Conservation (phyloP, 352 stramenopile genomes). For the Saprolegnia diclina region DNA sequence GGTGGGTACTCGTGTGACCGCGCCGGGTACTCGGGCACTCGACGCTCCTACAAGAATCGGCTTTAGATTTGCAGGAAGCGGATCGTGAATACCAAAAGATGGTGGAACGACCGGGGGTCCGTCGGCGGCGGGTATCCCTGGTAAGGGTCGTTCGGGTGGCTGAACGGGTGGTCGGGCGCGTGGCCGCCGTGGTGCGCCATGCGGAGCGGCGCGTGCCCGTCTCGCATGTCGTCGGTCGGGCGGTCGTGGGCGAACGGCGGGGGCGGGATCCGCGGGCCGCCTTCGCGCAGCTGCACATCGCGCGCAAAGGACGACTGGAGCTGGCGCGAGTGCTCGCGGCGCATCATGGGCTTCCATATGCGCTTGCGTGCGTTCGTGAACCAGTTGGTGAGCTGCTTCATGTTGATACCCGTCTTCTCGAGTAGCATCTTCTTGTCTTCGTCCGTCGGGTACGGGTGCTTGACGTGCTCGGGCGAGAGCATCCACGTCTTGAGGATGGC, state of each 20-base stretch:
- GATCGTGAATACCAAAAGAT: too few species aligned
- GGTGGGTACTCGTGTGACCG: constrained; percentile 5
- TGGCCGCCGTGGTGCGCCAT: neutral
- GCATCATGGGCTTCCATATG: constrained; percentile 89
- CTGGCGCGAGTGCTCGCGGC: constrained; percentile 70
- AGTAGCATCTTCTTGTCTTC: constrained; percentile 88
- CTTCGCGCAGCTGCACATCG: constrained; percentile 28
- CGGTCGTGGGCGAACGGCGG: neutral
- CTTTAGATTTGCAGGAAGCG: constrained; percentile 7
- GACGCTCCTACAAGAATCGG: neutral
- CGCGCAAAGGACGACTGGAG: constrained; percentile 68
- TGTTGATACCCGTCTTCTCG: constrained; percentile 85
- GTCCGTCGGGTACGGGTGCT: constrained; percentile 86
- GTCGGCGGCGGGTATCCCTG: neutral
- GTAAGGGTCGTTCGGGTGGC: neutral
- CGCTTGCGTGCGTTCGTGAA: constrained; percentile 86
- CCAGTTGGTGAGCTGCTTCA: constrained; percentile 90
- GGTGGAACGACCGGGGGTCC: neutral
- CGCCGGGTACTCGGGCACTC: neutral
- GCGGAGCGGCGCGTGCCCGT: neutral
- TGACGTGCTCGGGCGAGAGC: constrained; percentile 82
- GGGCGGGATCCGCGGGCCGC: neutral
- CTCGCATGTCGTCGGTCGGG: neutral
- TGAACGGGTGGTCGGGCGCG: neutral
- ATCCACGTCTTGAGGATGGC: constrained; percentile 86